A percentile compares a stretch with the other conserved stretches of the same genome.
phyloP scores from a whole-genome alignment of 2,329 filamentous ascomycete genomes.

The Hypoxylon sp. region DNA sequence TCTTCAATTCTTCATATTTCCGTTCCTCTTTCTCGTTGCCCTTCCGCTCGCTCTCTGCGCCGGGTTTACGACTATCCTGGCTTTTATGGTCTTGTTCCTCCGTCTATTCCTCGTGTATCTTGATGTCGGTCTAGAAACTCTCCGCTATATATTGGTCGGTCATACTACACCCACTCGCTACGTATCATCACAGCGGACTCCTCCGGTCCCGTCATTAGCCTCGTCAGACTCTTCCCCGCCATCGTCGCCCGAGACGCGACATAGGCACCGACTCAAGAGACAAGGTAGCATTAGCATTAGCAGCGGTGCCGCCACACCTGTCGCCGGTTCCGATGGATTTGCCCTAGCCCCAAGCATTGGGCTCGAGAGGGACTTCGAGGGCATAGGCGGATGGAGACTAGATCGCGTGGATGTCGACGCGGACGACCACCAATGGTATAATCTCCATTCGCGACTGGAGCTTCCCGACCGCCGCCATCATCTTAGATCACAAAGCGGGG shows the following conservation, averaged over 20 bases:
- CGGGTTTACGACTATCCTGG: conserved; percentile 73
- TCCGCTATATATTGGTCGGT: conserved; percentile 68
- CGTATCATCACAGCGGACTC: conserved; percentile 46
- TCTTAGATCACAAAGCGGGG: conserved; percentile 52
- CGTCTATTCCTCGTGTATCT: conserved; percentile 74
- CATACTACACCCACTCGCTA: conserved; percentile 54
- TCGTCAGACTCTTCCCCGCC: conserved; percentile 42
- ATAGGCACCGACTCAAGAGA: conserved; percentile 45
- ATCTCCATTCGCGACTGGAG: conserved; percentile 54
- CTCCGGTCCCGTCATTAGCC: conserved; percentile 35
- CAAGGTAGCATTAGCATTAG: conserved; percentile 46
- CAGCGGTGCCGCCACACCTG: conserved; percentile 48
- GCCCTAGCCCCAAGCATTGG: conserved; percentile 65
- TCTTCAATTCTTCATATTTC: conserved; percentile 70
- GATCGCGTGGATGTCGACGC: conserved; percentile 46
- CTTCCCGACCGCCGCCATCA: conserved; percentile 52
- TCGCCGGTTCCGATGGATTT: conserved; percentile 50
- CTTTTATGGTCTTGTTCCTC: conserved; percentile 72
- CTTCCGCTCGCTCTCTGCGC: conserved; percentile 75
- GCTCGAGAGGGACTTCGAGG: conserved; percentile 70
- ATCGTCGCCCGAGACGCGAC: conserved; percentile 42
- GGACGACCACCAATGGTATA: conserved; percentile 59
- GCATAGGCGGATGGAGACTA: conserved; percentile 71
- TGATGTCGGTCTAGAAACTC: conserved; percentile 71
- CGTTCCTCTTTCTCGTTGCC: conserved; percentile 74